Base-by-base conservation (phyloP, 2,329 filamentous ascomycete genomes). In the Colletotrichum sp. region DNA sequence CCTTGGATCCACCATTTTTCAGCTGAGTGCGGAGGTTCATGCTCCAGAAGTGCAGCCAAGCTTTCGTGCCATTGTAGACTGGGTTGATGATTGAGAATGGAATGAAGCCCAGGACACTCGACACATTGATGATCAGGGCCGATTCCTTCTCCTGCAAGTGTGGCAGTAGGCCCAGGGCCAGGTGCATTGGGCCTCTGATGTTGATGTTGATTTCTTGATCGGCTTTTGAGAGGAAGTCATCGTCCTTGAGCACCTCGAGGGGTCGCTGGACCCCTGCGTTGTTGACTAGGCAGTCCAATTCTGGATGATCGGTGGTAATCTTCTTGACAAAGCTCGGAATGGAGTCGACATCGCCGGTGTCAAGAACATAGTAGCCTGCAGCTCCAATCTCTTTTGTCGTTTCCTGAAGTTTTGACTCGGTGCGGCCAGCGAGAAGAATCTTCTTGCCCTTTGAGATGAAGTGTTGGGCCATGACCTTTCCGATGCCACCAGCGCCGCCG, bases 171-270 rank as follows among this genome's bases (percentile, higher is more conserved):
- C 81, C 78, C 0, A 92, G 77, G 0, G 86, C 82, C 3, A 92
- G 84, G 77, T 92, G 90, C 88, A 92, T 88, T 0, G 90, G 90
- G 0, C 90, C 90, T 0, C 88, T 84, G 77, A 92, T 87, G 76
- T 92, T 92, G 81, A 90, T 92, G 78, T 90, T 83, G 67, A 92
- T 88, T 77, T 92, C 90, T 48, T 90, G 83, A 75, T 92, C 90
- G 1, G 89, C 90, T 71, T 89, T 89, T 15, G 79, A 28, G 0
- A 91, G 83, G 57, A 90, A 88, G 32, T 88, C 84, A 0, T 82
- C 79, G 26, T 85, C 85, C 52, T 82, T 81, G 9, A 81, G 32
- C 1, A 90, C 83, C 18, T 89, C 81, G 2, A 92, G 84, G 0
- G 89, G 90, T 3, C 89, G 82, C 79, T 92, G 90, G 0, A 92